phyloP scores from a whole-genome alignment of 2,329 filamentous ascomycete genomes.

The Cadophora sp. region DNA sequence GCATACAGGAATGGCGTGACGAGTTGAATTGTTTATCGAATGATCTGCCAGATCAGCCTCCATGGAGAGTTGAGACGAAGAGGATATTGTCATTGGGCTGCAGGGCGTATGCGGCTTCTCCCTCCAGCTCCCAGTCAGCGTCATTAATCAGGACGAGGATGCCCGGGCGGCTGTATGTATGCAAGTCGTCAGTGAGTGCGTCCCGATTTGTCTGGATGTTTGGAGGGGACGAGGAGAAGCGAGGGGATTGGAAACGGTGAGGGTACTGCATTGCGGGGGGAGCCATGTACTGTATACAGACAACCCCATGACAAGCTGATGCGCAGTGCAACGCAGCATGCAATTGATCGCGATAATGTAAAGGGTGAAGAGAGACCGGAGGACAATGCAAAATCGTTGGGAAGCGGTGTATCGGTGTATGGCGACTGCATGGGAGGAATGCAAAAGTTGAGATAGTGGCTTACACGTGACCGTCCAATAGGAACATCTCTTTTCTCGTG shows the following conservation, averaged over 20 bases:
- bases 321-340: background rate
- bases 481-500: constrained; percentile 83
- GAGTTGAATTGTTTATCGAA: constrained; percentile 16
- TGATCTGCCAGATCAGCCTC: constrained; percentile 64
- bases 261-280: constrained; percentile 19
- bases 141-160: constrained; percentile 98
- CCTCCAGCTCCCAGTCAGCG: constrained; percentile 97
- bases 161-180: constrained; percentile 76
- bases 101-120: constrained; percentile 88
- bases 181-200: constrained; percentile 37
- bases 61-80: constrained; percentile 96
- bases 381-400: constrained; percentile 24
- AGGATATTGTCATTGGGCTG: constrained; percentile 85
- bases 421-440: constrained; percentile 16
- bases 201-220: constrained; percentile 11
- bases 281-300: constrained; percentile 21
- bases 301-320: constrained; percentile 30
- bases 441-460: constrained; percentile 45
- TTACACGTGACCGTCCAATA: constrained; percentile 87
- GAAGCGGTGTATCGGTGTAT: constrained; percentile 30
- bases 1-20: constrained; percentile 22
- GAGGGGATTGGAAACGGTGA: constrained; percentile 24
- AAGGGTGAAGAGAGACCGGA: background rate
- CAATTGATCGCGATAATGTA: constrained; percentile 6
- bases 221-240: constrained; percentile 12